Percentiles rank a stretch among this genome's conserved stretches.
Evolutionary conservation across 805 yeast species (phyloP).

Genomic region (Kazachstania kunashirensis): DNA sequence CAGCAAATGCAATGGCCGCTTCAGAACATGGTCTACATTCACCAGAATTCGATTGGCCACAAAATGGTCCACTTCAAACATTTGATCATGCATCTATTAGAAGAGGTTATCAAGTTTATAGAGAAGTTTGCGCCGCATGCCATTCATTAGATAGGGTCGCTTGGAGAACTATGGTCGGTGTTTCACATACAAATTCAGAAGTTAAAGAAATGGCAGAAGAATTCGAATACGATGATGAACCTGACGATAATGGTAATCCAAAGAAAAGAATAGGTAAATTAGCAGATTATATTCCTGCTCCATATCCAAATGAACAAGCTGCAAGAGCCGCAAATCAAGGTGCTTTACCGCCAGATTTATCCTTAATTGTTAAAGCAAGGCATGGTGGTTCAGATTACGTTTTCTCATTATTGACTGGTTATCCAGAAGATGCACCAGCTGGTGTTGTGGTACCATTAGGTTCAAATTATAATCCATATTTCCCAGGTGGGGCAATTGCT

Average conservation of each 20-base stretch:
- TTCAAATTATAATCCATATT: conserved; percentile 96
- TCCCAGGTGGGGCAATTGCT: conserved; percentile 99
- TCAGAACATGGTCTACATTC: conserved; percentile 99
- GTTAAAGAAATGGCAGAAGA: conserved; percentile 91
- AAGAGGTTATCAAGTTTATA: conserved; percentile 98
- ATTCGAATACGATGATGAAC: conserved; percentile 96
- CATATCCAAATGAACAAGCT: conserved; percentile 96
- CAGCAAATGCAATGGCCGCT: conserved; percentile 94
- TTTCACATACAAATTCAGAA: conserved; percentile 83
- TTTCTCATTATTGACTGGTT: conserved; percentile 91
- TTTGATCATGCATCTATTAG: conserved; percentile 93
- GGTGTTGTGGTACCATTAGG: conserved; percentile 92
- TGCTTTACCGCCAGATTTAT: conserved; percentile 96
- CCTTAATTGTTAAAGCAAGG: conserved; percentile 95
- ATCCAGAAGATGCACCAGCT: conserved; percentile 98
- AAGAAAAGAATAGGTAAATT: conserved; percentile 97
- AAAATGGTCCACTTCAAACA: conserved; percentile 80
- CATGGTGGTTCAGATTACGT: conserved; percentile 97
- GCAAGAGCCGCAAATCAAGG: conserved; percentile 99
- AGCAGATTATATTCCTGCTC: conserved; percentile 90
- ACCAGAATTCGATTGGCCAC: conserved; percentile 88
- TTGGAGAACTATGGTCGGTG: conserved; percentile 97
- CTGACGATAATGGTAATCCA: conserved; percentile 97
- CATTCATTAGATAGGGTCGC: conserved; percentile 95
- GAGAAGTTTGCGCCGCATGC: conserved; percentile 98